phyloP scores from a whole-genome alignment of 495 filamentous ascomycete species.

The Neurospora africana region DNA sequence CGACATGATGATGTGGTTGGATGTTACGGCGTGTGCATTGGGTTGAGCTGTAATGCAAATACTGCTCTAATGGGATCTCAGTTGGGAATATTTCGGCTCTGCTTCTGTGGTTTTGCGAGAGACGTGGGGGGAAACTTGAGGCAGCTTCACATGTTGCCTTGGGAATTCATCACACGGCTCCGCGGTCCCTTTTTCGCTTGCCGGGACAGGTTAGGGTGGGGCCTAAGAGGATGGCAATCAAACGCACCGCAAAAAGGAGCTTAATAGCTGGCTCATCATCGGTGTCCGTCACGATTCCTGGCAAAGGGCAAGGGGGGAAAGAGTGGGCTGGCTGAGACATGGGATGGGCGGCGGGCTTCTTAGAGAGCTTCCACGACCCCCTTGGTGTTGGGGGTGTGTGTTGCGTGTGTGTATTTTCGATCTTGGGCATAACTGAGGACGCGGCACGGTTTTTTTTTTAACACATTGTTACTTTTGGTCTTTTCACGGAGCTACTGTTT shows the following conservation, averaged over 20 bases:
- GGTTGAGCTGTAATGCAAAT: constrained; percentile 6
- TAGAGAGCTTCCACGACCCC: constrained; percentile 1
- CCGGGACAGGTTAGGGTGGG: background rate
- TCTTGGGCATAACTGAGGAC: constrained; percentile 24
- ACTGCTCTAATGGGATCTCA: background rate
- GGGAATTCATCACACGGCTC: background rate
- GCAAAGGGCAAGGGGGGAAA: background rate
- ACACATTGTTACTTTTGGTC: background rate
- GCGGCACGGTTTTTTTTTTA: constrained; percentile 4
- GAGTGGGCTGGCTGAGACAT: constrained; percentile 1
- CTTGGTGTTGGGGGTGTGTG: background rate
- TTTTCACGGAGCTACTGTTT: background rate
- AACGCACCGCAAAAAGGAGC: background rate
- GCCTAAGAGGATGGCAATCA: background rate
- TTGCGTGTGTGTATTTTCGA: constrained; percentile 19
- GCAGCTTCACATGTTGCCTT: background rate
- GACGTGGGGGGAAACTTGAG: background rate
- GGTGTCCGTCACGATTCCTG: background rate
- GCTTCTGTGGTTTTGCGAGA: background rate
- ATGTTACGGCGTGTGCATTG: constrained; percentile 13
- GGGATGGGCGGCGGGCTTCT: constrained; percentile 7
- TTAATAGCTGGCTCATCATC: background rate
- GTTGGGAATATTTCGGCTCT: background rate
- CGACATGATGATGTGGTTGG: constrained; percentile 7
- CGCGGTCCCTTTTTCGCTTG: background rate